A percentile compares a stretch with the other conserved stretches of the same genome.
phyloP scores from a whole-genome alignment of 2,329 filamentous ascomycete species.

The Domatiomyces globalis region DNA sequence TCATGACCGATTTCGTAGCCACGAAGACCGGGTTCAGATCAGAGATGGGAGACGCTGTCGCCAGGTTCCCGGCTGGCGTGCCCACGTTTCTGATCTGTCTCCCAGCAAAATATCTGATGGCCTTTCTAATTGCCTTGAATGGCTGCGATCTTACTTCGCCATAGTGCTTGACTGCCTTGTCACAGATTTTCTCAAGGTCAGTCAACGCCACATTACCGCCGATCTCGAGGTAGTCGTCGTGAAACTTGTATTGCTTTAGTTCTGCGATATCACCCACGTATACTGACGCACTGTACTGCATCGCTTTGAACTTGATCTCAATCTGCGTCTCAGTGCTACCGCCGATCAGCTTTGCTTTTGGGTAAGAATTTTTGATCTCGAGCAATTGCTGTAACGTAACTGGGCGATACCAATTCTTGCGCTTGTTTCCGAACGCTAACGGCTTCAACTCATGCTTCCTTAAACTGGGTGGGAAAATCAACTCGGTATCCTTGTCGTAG shows the following conservation, averaged over 20 bases:
- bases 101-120: conserved; percentile 87
- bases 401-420: conserved; percentile 84
- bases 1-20: conserved; percentile 64
- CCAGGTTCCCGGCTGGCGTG: conserved; percentile 85
- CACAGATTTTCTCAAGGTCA: conserved; percentile 73
- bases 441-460: conserved; percentile 71
- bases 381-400: conserved; percentile 75
- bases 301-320: conserved; percentile 93
- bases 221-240: conserved; percentile 72
- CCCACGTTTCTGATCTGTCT: conserved; percentile 96
- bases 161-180: conserved; percentile 65
- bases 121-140: conserved; percentile 82
- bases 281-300: conserved; percentile 78
- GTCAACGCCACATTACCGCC: conserved; percentile 88
- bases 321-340: conserved; percentile 97
- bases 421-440: conserved; percentile 82
- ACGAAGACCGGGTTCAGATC: conserved; percentile 92
- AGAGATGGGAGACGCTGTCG: conserved; percentile 88
- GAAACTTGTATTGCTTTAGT: conserved; percentile 64
- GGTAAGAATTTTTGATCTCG: conserved; percentile 76
- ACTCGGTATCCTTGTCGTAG: conserved; percentile 82
- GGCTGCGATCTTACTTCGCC: conserved; percentile 58
- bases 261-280: conserved; percentile 90
- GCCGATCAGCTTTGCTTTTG: conserved; percentile 83
- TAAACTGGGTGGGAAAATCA: conserved; percentile 82